Evolutionary conservation across 2,329 filamentous ascomycete species (phyloP).

Genomic region (Penicillium crustosum): DNA sequence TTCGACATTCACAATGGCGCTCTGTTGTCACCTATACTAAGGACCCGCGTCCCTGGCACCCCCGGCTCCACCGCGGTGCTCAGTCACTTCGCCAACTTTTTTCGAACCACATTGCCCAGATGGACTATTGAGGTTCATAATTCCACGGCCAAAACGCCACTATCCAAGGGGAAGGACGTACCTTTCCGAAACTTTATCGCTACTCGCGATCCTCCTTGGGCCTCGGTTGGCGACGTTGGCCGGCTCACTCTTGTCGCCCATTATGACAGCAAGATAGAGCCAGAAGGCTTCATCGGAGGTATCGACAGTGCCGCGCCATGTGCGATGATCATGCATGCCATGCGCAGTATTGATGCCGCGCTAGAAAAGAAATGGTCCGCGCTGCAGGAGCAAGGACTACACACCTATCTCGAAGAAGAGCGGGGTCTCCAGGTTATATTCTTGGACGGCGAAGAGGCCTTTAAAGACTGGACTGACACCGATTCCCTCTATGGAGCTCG

Average conservation of each 20-base stretch:
- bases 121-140: slow-evolving; percentile 88
- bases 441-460: slow-evolving; percentile 93
- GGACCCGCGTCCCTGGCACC: slow-evolving; percentile 85
- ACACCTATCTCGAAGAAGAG: slow-evolving; percentile 64
- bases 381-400: slow-evolving; percentile 61
- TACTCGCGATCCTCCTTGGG: slow-evolving; percentile 83
- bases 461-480: slow-evolving; percentile 70
- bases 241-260: slow-evolving; percentile 87
- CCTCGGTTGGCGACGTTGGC: slow-evolving; percentile 69
- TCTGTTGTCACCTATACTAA: slow-evolving; percentile 81
- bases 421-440: slow-evolving; percentile 86
- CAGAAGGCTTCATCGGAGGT: slow-evolving; percentile 86
- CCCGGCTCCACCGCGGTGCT: slow-evolving; percentile 70
- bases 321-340: slow-evolving; percentile 83
- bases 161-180: slow-evolving; percentile 66
- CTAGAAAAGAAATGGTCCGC: slow-evolving; percentile 78
- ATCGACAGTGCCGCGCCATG: slow-evolving; percentile 93
- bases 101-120: slow-evolving; percentile 67
- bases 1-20: slow-evolving; percentile 76
- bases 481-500: slow-evolving; percentile 89
- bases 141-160: slow-evolving; percentile 79
- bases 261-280: slow-evolving; percentile 81
- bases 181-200: slow-evolving; percentile 88
- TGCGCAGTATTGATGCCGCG: slow-evolving; percentile 74
- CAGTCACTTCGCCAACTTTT: slow-evolving; percentile 81